Evolutionary conservation across 805 yeast species (phyloP), one percentile per base, ranked within the genome.

Genomic region (Torulaspora microellipsoides): DNA sequence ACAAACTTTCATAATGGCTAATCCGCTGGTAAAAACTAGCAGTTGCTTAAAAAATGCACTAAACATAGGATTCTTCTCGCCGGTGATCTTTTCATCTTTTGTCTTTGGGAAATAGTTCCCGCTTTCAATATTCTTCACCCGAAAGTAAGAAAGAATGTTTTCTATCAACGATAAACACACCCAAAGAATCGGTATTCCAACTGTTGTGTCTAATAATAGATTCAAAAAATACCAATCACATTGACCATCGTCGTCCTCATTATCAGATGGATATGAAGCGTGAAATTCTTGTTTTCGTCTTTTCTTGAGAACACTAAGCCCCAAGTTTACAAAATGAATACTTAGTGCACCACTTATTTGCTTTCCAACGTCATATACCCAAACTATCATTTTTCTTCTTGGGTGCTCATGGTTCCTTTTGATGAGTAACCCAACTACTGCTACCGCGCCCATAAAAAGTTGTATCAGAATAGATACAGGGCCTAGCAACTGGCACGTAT

Each of bases 191-290:
- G 95, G 95, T 2, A 91, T 91, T 0, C 99, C 99, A 6, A 90
- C 74, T 0, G 99, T 91, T 33, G 98, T 90, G 63, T 91, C 99
- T 59, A 91, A 77, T 25, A 91, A 72, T 31, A 91, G 76, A 56
- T 86, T 91, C 42, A 93, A 69, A 59, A 91, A 91, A 68, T 93
- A 91, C 93, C 96, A 93, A 54, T 87, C 91, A 65, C 98, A 93
- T 7, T 96, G 95, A 48, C 81, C 82, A 38, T 75, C 77, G 30
- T 69, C 75, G 3, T 60, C 67, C n/a, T 60, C 68, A 28, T 13
- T 27, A 14, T 15, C 32, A 15, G 15, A 46, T 20, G 12, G 23
- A n/a, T 36, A 25, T n/a, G 17, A 13, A 10, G 27, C 14, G 29
- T 46, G 6, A 13, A 52, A 12, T 9, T 45, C 27, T 1, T 33